Evolutionary conservation across 2,329 filamentous ascomycete genomes (phyloP).

Genomic region (Cercospora berteroae): DNA sequence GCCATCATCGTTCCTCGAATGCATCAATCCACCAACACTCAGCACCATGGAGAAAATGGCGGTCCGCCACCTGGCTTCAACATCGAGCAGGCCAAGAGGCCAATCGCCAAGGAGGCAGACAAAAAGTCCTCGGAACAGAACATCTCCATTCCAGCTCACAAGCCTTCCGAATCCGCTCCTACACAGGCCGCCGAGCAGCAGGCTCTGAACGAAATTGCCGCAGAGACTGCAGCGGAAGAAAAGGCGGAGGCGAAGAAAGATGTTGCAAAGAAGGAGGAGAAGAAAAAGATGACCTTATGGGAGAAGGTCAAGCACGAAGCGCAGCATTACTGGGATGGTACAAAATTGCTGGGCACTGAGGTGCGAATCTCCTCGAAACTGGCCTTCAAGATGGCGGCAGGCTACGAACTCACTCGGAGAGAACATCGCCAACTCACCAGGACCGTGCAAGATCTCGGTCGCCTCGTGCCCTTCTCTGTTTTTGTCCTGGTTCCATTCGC

Average conservation of each 20-base stretch:
- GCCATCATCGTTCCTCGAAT: slow-evolving; percentile 57
- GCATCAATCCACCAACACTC: slow-evolving; percentile 57
- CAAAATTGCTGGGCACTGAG: slow-evolving; percentile 88
- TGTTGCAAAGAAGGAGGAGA: slow-evolving; percentile 63
- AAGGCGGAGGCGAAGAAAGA: slow-evolving; percentile 55
- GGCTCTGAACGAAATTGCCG: slow-evolving; percentile 62
- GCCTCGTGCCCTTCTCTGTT: slow-evolving; percentile 91
- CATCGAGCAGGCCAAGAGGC: slow-evolving; percentile 83
- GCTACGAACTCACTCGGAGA: slow-evolving; percentile 91
- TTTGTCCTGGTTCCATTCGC: slow-evolving; percentile 97
- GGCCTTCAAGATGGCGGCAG: slow-evolving; percentile 94
- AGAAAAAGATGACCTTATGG: slow-evolving; percentile 82
- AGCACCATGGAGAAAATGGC: slow-evolving; percentile 44
- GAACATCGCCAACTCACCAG: slow-evolving; percentile 89
- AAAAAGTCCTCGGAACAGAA: slow-evolving; percentile 31
- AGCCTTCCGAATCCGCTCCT: slow-evolving; percentile 47
- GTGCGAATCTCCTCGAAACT: slow-evolving; percentile 88
- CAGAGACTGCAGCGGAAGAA: slow-evolving; percentile 54
- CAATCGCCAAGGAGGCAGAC: slow-evolving; percentile 60
- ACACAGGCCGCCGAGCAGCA: slow-evolving; percentile 48
- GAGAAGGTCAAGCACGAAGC: slow-evolving; percentile 94
- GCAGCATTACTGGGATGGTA: slow-evolving; percentile 97
- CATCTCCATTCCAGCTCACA: slow-evolving; percentile 38
- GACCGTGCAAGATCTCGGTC: slow-evolving; percentile 89
- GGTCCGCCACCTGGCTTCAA: slow-evolving; percentile 88